phyloP scores from a whole-genome alignment of 306 rosid species.

The Cicer arietinum region DNA sequence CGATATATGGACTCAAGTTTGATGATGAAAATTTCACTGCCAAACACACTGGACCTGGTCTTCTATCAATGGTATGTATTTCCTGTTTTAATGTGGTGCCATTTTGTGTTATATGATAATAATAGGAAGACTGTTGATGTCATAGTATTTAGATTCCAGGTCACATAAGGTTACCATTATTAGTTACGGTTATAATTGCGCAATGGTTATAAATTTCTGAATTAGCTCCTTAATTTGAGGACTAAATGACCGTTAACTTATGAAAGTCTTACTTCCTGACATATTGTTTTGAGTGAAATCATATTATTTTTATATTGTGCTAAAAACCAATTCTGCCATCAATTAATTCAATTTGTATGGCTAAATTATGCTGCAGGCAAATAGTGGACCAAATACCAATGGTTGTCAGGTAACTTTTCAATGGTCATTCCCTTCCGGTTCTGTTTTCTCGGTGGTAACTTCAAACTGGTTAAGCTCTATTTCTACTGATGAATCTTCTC shows the following conservation, averaged over 20 bases:
- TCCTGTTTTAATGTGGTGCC: slow-evolving; percentile 12
- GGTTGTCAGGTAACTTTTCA: slow-evolving; percentile 81
- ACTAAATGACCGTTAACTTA: slow-evolving; percentile 7
- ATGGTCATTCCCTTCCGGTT: slow-evolving; percentile 31
- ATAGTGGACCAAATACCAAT: slow-evolving; percentile 84
- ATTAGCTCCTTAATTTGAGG: slow-evolving; percentile 32
- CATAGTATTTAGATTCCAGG: slow-evolving; percentile 2
- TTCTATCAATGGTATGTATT: slow-evolving; percentile 81
- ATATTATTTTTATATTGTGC: slow-evolving; percentile 31
- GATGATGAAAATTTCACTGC: slow-evolving; percentile 94
- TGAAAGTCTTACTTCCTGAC: slow-evolving; percentile 18
- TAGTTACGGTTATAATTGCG: slow-evolving; percentile 6
- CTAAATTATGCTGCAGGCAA: slow-evolving; percentile 71
- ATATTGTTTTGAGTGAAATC: not conserved
- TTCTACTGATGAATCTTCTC: slow-evolving; percentile 43
- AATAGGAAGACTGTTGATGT: slow-evolving; percentile 12
- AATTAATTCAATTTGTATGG: slow-evolving; percentile 13
- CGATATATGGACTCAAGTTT: slow-evolving; percentile 86
- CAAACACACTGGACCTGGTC: slow-evolving; percentile 97
- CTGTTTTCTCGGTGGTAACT: not conserved
- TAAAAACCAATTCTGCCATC: slow-evolving; percentile 13
- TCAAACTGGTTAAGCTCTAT: slow-evolving; percentile 12
- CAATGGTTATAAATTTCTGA: slow-evolving; percentile 20
- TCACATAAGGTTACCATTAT: not conserved
- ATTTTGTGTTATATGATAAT: slow-evolving; percentile 19